Evolutionary conservation across 108 stramenopile genomes (phyloP), one percentile per base, ranked within the genome.

Genomic region (Pseudonitzschia multiseries): DNA sequence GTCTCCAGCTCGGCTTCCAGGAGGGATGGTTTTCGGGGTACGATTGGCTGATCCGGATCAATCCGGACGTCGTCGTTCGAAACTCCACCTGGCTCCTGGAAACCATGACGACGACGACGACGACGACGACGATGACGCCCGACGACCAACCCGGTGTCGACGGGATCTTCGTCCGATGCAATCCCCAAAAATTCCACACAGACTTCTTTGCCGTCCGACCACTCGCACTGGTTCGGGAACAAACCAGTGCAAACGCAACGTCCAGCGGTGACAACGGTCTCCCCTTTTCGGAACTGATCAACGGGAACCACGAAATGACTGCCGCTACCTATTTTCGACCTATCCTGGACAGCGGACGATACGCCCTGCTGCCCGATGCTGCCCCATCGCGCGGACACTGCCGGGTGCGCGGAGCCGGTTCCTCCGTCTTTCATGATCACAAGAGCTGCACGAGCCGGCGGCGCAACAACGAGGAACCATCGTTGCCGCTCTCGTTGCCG

Each of bases 11-110:
- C 36, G 68, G 73, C 17, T 60, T 71, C 36, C 17, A 2, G 2
- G 41, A 71, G 12, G 54, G 57, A 29, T 81, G 81, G 81, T 81
- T 81, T 33, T 8, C 31, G 3, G 43, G 41, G 2, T 83, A 79
- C 67, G 83, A 83, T 56, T 83, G 83, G 83, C 65, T 83, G 40
- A 73, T 83, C 15, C 79, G 83, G 0, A 36, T 83, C 31, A 83
- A 83, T 70, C 83, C 83, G 8, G 83, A 83, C 73, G 83, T 83
- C 0, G 24, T 83, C 14, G 59, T 83, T 36, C 79, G 79, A 22
- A 72, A 80, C 26, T 75, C 75, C 20, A 65, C 63, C 21, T 83
- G 65, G 62, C 22, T 79, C 4, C 29, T 41, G 24, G 43, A 64
- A 4, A 79, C 62, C 63, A 66, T 57, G 43, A 36, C 2, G 6